Evolutionary conservation across 257 asterid genomes (phyloP), one percentile per base, ranked within the genome.

Genomic region (Thymus mandschuricus): DNA sequence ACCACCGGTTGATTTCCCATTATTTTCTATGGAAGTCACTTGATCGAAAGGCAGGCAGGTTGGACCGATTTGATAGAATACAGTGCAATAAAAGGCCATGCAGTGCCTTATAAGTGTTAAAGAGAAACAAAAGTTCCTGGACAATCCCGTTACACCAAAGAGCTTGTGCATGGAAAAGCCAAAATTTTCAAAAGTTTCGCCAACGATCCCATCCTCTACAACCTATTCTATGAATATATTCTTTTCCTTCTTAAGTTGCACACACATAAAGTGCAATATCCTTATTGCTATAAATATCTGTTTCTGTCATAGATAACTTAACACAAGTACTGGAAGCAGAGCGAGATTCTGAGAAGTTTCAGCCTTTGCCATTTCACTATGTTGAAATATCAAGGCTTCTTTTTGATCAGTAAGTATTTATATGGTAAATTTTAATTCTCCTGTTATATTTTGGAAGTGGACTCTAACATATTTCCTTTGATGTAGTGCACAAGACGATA

Each of bases 331-430:
- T 94, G 80, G 99, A 94, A 80, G 89, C 97, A 41, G 97, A 94
- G 74, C 86, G 99, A 44, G 97, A 89, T 76, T 78, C 96, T 70
- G 93, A 91, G 71, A 86, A 83, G 81, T 91, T 89, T 78, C 95
- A 94, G 85, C 88, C 88, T 30, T 80, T 94, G 81, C 99, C 97
- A 75, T 94, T 91, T 82, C 97, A 94, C 72, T 94, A 94, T 66
- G 97, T 94, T 49, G 97, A 94, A 84, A 88, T 94, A 81, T 88
- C 97, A 59, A 84, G 97, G 86, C 96, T 91, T 74, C 96, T 91
- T 34, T 94, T 91, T 81, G 93, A 94, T 78, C 90, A 88, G 97
- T 88, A 84, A 87, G 96, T 81, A 60, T 21, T 69, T 10, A 3
- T 66, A 33, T 59, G 10, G 34, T 44, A 49, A 52, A 51, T 71